phyloP scores from a whole-genome alignment of 2,329 filamentous ascomycete species.

The Capronia coronata region DNA sequence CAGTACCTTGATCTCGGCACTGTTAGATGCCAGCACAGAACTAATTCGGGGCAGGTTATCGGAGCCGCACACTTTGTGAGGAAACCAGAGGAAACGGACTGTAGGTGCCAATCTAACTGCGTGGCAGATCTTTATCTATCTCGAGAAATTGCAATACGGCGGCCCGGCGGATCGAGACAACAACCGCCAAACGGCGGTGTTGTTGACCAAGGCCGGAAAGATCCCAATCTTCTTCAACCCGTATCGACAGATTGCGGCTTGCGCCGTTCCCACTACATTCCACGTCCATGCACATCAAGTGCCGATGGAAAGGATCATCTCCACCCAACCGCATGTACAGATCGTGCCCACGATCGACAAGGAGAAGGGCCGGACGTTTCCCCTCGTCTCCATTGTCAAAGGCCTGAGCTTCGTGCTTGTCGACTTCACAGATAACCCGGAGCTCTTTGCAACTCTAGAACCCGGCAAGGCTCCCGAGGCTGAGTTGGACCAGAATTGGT shows the following conservation, averaged over 20 bases:
- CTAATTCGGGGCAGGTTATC: slow-evolving; percentile 38
- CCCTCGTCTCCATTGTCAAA: slow-evolving; percentile 59
- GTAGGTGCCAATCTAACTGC: neutral
- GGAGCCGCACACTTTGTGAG: slow-evolving; percentile 49
- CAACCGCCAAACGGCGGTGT: slow-evolving; percentile 24
- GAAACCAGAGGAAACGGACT: neutral
- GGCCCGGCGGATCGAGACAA: slow-evolving; percentile 19
- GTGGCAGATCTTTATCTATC: slow-evolving; percentile 14
- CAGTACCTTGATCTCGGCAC: slow-evolving; percentile 1
- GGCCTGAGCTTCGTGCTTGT: slow-evolving; percentile 54
- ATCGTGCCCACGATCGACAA: slow-evolving; percentile 28
- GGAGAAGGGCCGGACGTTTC: slow-evolving; percentile 35
- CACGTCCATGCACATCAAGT: slow-evolving; percentile 49
- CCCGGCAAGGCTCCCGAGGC: slow-evolving; percentile 29
- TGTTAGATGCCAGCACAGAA: neutral
- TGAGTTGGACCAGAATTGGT: slow-evolving; percentile 32
- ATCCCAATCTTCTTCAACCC: slow-evolving; percentile 41
- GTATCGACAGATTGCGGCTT: slow-evolving; percentile 45
- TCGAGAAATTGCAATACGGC: slow-evolving; percentile 14
- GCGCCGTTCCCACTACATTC: slow-evolving; percentile 61
- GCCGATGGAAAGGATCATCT: slow-evolving; percentile 29
- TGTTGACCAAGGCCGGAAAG: slow-evolving; percentile 39
- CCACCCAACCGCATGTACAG: slow-evolving; percentile 29
- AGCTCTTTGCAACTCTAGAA: slow-evolving; percentile 27
- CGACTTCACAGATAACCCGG: slow-evolving; percentile 30